Base-by-base conservation (phyloP, 371 early-diverging fungal genomes). In the Zancudomyces culisetae region DNA sequence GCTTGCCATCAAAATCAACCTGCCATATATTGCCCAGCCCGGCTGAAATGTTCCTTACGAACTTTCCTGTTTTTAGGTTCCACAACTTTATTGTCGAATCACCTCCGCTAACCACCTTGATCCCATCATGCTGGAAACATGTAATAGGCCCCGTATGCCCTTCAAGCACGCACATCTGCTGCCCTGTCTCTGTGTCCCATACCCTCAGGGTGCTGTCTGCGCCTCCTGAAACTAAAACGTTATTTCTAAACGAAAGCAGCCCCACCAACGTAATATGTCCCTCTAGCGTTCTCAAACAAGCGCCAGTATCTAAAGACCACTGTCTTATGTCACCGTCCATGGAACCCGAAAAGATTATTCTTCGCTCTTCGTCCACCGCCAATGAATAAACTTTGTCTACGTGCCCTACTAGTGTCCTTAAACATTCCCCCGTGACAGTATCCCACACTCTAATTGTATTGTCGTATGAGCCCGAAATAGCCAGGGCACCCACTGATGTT, bases 381-480 rank as follows among this genome's bases (percentile, higher is more conserved):
- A 96, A 85, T 10, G 83, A 80, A 61, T 96, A 96, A 2, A 96
- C 94, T 58, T 90, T 90, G 55, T 89, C 79, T 18, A 76, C 70
- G 56, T 96, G 97, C 8, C 95, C 95, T 27, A 72, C 68, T 57
- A 88, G 79, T 13, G 70, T 70, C 57, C 80, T 80, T 2, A 80
- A 45, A 41, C 76, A 56, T 6, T 71, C 62, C 3, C 94, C 91
- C 0, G 75, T 76, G 26, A 65, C 59, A 0, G 87, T 60, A 56
- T 94, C 76, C 99, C 99, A 99, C 2, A 99, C 79, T 42, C 90
- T 77, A 0, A 96, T 90, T 0, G 83, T 77, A 49, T 75, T 74
- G 66, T 99, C 99, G 60, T 99, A 99, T 28, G 90, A 88, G 1
- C 99, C 99, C 55, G 85, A 84, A 2, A 98, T 86, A 10, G 98